Evolutionary conservation across 352 stramenopile genomes (phyloP), one percentile per base, ranked within the genome.

Genomic region (Phytophthora kernoviae): DNA sequence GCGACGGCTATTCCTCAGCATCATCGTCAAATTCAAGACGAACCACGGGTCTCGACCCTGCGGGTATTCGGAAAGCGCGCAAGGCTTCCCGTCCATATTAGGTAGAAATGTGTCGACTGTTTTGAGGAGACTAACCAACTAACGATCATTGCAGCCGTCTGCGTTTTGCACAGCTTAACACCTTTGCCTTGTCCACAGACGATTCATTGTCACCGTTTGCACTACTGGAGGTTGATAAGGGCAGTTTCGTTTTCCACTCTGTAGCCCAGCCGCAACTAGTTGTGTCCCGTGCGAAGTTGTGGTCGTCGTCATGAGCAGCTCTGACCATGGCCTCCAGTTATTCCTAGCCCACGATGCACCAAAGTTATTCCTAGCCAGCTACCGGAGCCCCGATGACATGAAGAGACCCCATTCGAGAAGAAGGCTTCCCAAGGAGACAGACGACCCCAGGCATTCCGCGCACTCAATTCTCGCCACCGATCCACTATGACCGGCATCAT

Each of bases 31-130:
- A 27, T 6, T 58, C 46, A 17, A 68, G 27, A 58, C 80, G 68
- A 30, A 55, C 66, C 27, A 59, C 60, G 30, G 65, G 78, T 6
- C 37, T 60, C 5, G 78, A 89, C 32, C 68, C 70, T 0, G 70
- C 79, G 11, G 73, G 77, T 1, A 65, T 91, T 11, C 83, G 86
- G 66, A 93, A 90, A 65, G 81, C 79, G 17, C 79, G 84, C 65
- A 91, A 91, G 64, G 65, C 81, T 5, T 87, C 76, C 4, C 70
- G 80, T n/a, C 84, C 84, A 33, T 93, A 93, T 56, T 93, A 84
- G 54, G 65, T 55, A 69, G 49, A 68, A 33, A 8, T 36, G 15
- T 40, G 12, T 36, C 44, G 47, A 11, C 22, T 24, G 15, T 44
- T 51, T 39, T 52, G 24, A 42, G 30, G n/a, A 43, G 15, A 9